Evolutionary conservation across 768 basidiomycete genomes (phyloP).

Genomic region (Leucosporidium scottii): DNA sequence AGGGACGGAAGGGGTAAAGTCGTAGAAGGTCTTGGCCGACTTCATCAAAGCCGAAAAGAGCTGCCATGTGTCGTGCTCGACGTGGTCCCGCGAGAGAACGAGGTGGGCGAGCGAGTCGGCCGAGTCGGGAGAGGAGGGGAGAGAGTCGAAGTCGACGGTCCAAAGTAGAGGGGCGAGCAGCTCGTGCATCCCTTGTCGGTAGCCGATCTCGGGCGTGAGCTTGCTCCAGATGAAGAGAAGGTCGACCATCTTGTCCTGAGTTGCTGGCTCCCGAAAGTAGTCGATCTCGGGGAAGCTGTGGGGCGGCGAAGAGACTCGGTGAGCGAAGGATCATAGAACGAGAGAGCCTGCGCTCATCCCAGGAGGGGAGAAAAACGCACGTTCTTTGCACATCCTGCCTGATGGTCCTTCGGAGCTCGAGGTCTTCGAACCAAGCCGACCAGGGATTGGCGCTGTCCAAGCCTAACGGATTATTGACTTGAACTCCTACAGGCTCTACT

Average conservation of each 20-base stretch:
- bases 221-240: conserved; percentile 78
- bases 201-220: conserved; percentile 74
- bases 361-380: conserved; percentile 48
- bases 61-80: conserved; percentile 69
- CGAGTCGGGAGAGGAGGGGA: conserved; percentile 37
- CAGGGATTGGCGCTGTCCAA: conserved; percentile 67
- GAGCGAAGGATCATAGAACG: neutral
- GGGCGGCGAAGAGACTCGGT: neutral
- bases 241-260: conserved; percentile 74
- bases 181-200: conserved; percentile 99
- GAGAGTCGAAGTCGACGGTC: conserved; percentile 73
- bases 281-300: conserved; percentile 86
- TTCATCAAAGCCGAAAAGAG: conserved; percentile 77
- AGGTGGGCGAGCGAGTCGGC: conserved; percentile 31
- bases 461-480: conserved; percentile 23
- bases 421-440: conserved; percentile 83
- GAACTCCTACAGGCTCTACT: conserved; percentile 11
- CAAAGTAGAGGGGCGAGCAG: conserved; percentile 80
- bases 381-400: conserved; percentile 92
- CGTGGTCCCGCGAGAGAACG: conserved; percentile 38
- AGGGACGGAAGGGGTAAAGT: conserved; percentile 38
- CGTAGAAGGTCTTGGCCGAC: conserved; percentile 66
- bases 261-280: conserved; percentile 70
- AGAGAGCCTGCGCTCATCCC: neutral
- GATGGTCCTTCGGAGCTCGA: conserved; percentile 83